phyloP scores from a whole-genome alignment of 2,329 filamentous ascomycete species.

The Keithomyces neogunnii region DNA sequence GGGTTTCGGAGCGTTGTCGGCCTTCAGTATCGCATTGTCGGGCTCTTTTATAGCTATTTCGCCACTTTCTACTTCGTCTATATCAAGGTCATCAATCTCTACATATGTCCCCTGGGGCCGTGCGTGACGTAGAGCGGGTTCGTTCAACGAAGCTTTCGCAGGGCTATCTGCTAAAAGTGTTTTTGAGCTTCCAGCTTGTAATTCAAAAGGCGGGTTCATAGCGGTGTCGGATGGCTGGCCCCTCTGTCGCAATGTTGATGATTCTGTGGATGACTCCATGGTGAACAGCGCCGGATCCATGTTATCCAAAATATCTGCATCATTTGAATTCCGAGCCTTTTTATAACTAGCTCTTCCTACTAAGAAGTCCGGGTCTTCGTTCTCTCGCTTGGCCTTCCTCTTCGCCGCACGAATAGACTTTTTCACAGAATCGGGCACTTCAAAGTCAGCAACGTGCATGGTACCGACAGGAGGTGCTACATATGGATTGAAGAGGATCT shows the following conservation, averaged over 20 bases:
- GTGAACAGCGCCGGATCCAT: constrained; percentile 47
- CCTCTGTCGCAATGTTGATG: neutral
- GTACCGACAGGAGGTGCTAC: constrained; percentile 40
- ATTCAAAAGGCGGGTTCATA: too few species aligned
- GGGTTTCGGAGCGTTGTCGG: constrained; percentile 13
- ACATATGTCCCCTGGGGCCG: constrained; percentile 43
- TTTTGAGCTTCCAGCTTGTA: constrained; percentile 5
- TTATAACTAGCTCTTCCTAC: constrained; percentile 34
- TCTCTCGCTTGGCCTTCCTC: constrained; percentile 42
- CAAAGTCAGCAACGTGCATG: constrained; percentile 32
- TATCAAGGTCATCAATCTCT: constrained; percentile 34
- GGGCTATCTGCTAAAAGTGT: constrained; percentile 9
- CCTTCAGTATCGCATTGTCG: constrained; percentile 30
- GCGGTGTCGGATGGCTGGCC: neutral
- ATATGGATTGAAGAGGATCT: constrained; percentile 52
- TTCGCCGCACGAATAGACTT: constrained; percentile 46
- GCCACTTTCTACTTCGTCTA: constrained; percentile 18
- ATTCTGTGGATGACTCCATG: constrained; percentile 2
- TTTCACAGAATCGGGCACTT: constrained; percentile 46
- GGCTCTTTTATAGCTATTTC: constrained; percentile 6
- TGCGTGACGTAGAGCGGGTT: constrained; percentile 42
- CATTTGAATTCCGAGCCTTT: constrained; percentile 24
- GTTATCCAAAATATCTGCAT: constrained; percentile 25
- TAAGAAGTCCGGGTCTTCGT: constrained; percentile 46
- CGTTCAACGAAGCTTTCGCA: constrained; percentile 24